phyloP scores from a whole-genome alignment of 1,284 basidiomycete species.

The Xanthoconium separans region DNA sequence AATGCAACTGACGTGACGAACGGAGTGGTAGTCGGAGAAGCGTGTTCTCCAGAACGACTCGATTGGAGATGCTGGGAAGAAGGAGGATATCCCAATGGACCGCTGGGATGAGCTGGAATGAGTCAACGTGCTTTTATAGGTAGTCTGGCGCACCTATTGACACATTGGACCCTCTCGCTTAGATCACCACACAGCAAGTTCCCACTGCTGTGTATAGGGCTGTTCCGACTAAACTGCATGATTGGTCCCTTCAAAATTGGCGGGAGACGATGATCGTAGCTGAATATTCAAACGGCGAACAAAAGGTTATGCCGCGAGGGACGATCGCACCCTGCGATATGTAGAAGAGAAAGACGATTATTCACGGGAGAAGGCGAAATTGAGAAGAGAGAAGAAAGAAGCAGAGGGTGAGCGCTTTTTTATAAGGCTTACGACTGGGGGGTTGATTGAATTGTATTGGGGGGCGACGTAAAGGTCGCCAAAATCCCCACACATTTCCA shows the following conservation, averaged over 20 bases:
- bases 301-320: background rate
- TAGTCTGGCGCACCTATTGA: constrained; percentile 11
- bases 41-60: constrained; percentile 1
- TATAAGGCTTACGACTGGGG: constrained; percentile 8
- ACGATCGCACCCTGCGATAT: background rate
- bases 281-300: background rate
- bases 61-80: background rate
- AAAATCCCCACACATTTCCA: constrained; percentile 21
- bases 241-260: constrained; percentile 1
- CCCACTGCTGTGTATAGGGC: constrained; percentile 19
- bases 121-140: constrained; percentile 19
- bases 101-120: constrained; percentile 10
- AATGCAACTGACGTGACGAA: constrained; percentile 7
- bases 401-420: background rate
- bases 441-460: constrained; percentile 5
- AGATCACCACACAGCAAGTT: constrained; percentile 21
- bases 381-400: background rate
- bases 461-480: constrained; percentile 18
- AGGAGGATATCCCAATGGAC: background rate
- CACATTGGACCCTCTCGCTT: background rate
- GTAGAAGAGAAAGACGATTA: background rate
- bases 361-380: background rate
- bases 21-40: background rate
- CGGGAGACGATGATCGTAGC: background rate
- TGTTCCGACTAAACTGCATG: constrained; percentile 12